These are phyloP conservation scores for Nyssa sinensis DNA, from an alignment of 148 eudicot genomes.

Conservation along the genomic window DNA sequence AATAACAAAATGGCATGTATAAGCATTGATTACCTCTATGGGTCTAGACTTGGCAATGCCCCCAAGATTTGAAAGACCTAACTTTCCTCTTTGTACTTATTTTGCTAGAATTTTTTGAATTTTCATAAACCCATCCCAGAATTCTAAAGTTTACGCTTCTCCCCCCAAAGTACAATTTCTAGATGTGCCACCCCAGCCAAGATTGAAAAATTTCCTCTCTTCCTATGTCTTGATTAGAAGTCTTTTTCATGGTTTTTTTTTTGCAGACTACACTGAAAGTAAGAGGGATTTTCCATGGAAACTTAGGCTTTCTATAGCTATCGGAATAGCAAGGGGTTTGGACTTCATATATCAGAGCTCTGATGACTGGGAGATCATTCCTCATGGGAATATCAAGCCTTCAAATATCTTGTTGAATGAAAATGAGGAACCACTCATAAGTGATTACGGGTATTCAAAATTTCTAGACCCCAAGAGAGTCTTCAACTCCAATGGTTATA, in stretches of 20 bases:
- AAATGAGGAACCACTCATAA: conserved; percentile 29
- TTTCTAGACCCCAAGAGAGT: conserved; percentile 23
- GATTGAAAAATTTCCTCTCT: background rate
- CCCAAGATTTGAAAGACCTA: too few relatives aligned
- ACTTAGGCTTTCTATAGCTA: conserved; percentile 29
- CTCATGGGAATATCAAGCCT: conserved; percentile 44
- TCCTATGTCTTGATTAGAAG: background rate
- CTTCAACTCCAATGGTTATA: conserved; percentile 21
- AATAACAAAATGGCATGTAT: background rate
- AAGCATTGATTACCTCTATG: too few relatives aligned
- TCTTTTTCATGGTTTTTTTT: background rate
- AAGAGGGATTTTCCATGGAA: conserved; percentile 33
- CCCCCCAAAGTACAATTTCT: too few relatives aligned
- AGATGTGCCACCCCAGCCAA: background rate
- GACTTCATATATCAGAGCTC: conserved; percentile 25
- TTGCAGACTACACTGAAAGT: conserved; percentile 29
- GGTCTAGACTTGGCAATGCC: too few relatives aligned
- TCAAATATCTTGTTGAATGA: conserved; percentile 34
- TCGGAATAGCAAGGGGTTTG: conserved; percentile 35
- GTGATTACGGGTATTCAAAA: conserved; percentile 36
- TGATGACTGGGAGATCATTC: conserved; percentile 21
- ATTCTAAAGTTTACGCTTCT: too few relatives aligned
- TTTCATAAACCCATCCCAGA: too few relatives aligned
- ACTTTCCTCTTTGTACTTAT: too few relatives aligned
- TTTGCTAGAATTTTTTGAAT: too few relatives aligned